A percentile compares a stretch with the other conserved stretches of the same genome.
phyloP scores from a whole-genome alignment of 257 asterid species.

The Leonotis leonurus region DNA sequence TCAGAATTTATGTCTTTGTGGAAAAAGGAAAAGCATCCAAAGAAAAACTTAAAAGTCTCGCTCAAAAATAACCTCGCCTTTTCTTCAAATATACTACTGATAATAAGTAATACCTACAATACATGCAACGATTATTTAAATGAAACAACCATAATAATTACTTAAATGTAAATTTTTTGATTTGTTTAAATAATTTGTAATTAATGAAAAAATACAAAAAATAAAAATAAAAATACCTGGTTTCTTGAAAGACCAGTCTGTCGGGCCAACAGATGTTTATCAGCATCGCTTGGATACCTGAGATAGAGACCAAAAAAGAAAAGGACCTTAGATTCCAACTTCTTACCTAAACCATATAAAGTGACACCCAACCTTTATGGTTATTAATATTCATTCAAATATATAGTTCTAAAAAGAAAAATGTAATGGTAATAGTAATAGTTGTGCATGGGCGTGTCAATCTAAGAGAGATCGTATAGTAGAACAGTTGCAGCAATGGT shows the following conservation, averaged over 20 bases:
- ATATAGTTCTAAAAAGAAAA: background rate
- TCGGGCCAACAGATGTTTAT: conserved; percentile 95
- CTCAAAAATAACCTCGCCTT: conserved; percentile 9
- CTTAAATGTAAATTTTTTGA: too few relatives aligned
- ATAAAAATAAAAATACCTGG: conserved; percentile 57
- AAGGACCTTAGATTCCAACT: conserved; percentile 45
- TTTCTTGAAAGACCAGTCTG: conserved; percentile 98
- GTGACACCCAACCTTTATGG: conserved; percentile 28
- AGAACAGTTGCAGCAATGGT: conserved; percentile 20
- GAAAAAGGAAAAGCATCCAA: conserved; percentile 27
- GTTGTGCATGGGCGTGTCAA: conserved; percentile 54
- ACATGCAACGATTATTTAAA: too few relatives aligned
- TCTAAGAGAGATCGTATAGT: conserved; percentile 32
- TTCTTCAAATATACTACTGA: too few relatives aligned
- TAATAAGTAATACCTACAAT: too few relatives aligned
- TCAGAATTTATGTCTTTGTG: conserved; percentile 50
- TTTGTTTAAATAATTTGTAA: too few relatives aligned
- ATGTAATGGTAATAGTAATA: too few relatives aligned
- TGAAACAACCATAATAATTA: too few relatives aligned
- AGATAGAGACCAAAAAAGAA: conserved; percentile 54
- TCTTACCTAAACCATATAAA: conserved; percentile 37
- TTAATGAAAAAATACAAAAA: too few relatives aligned
- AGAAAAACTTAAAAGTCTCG: conserved; percentile 6
- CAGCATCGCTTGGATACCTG: conserved; percentile 99
- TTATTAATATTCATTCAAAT: too few relatives aligned